Evolutionary conservation across 2,329 filamentous ascomycete species (phyloP).

Genomic region (Pezicula carpinea): DNA sequence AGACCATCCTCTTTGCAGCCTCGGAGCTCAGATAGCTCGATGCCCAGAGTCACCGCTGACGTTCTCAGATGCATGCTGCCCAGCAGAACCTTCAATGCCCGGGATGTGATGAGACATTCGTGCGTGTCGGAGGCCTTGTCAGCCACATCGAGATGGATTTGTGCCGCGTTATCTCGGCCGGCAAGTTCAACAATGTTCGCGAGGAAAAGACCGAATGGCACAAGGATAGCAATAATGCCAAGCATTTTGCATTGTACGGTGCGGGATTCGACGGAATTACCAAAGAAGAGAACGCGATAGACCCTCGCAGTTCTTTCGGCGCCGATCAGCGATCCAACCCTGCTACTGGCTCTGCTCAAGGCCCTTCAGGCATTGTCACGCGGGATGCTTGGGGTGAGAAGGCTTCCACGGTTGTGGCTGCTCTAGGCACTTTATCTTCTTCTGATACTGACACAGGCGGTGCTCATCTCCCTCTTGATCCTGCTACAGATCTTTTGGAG

Average conservation of each 20-base stretch:
- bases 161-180: slow-evolving; percentile 7
- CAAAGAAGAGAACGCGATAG: background rate
- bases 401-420: no score
- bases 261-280: background rate
- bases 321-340: background rate
- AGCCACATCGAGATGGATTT: slow-evolving; percentile 15
- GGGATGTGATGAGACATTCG: slow-evolving; percentile 13
- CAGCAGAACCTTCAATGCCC: slow-evolving; percentile 17
- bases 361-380: background rate
- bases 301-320: background rate
- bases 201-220: background rate
- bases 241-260: background rate
- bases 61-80: slow-evolving; percentile 11
- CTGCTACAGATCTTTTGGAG: background rate
- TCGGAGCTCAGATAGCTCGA: background rate
- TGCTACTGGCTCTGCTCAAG: background rate
- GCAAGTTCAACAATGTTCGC: background rate
- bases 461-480: no score
- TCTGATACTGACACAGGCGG: background rate
- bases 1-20: background rate
- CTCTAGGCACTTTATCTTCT: background rate
- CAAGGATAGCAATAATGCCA: background rate
- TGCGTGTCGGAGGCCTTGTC: slow-evolving; percentile 17
- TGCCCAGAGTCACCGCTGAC: background rate
- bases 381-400: no score